phyloP scores from a whole-genome alignment of 441 rosid genomes.

The Populus hybrid region DNA sequence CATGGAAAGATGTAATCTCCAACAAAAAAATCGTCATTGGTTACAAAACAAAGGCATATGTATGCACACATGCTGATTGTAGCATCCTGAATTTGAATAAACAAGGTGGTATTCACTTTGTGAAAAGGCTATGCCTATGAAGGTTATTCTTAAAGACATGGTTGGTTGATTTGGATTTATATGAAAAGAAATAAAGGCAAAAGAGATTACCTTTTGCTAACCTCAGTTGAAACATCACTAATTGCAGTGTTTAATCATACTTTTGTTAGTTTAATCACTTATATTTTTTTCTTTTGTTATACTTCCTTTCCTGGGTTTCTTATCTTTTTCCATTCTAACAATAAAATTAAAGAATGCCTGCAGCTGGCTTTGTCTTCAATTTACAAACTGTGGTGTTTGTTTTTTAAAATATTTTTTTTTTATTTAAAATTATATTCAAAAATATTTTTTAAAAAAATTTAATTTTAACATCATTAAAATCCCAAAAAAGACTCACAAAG shows the following conservation, averaged over 20 bases:
- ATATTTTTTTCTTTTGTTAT: not conserved
- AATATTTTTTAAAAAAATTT: too few relatives aligned
- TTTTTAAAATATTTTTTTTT: too few relatives aligned
- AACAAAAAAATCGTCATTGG: not conserved
- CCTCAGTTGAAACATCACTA: not conserved
- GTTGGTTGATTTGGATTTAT: not conserved
- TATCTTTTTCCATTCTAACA: not conserved
- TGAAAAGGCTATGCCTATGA: conserved; percentile 2
- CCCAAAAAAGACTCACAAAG: not conserved
- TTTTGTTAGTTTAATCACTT: not conserved
- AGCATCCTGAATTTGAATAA: not conserved
- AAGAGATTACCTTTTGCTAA: conserved; percentile 6
- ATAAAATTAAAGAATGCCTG: not conserved
- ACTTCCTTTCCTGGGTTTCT: not conserved
- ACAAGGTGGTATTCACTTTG: not conserved
- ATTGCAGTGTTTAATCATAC: not conserved
- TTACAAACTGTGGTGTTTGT: too few relatives aligned
- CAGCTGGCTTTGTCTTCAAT: conserved; percentile 13
- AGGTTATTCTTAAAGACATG: not conserved
- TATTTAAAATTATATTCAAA: too few relatives aligned
- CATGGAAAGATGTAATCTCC: too few relatives aligned
- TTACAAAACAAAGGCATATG: not conserved
- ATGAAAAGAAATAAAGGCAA: not conserved
- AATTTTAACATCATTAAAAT: too few relatives aligned
- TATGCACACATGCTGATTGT: not conserved